Evolutionary conservation across 1,139 yeast species (phyloP), one percentile per base, ranked within the genome.

Genomic region (Martiniozyma asiatica): DNA sequence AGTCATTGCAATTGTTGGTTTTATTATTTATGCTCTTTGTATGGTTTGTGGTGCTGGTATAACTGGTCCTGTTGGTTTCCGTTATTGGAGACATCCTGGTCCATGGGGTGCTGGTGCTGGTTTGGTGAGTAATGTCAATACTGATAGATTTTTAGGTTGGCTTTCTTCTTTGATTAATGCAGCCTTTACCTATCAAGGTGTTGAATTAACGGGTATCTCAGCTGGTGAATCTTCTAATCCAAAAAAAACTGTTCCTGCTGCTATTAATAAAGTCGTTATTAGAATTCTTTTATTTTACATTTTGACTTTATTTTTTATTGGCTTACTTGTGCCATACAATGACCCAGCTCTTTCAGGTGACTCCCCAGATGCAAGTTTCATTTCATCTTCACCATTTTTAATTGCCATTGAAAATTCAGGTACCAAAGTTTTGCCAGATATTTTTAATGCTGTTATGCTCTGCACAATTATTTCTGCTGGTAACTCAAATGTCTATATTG

Each of bases 11-110:
- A 65, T 70, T 36, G 46, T 68, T n/a, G 67, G 71, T 10, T 67
- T 68, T 47, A 61, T 69, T 41, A 63, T 71, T 27, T 67, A 34
- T 46, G 65, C 42, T 38, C 48, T 62, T 25, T 58, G 65, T 30
- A 56, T 64, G 45, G 61, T 63, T 5, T 63, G 65, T 35, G 52
- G 53, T 36, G 66, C 70, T 10, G 73, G 73, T 38, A 26, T 29
- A 2, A 41, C 51, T 26, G 74, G 73, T 13, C 70, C 74, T 16
- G 68, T 80, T 27, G 93, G 89, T 6, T 79, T 78, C 63, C 65
- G 85, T 52, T 84, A 85, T 59, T 87, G 96, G 96, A 73, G 87
- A 55, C 60, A 85, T 48, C 95, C 95, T 4, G 95, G 95, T 32
- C 76, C 95, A 2, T 82, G 68, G 74, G 85, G 82, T 39, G 64